These are phyloP conservation scores for Gossypium trilobum DNA, from an alignment of 441 rosid species.

Conservation along the genomic window DNA sequence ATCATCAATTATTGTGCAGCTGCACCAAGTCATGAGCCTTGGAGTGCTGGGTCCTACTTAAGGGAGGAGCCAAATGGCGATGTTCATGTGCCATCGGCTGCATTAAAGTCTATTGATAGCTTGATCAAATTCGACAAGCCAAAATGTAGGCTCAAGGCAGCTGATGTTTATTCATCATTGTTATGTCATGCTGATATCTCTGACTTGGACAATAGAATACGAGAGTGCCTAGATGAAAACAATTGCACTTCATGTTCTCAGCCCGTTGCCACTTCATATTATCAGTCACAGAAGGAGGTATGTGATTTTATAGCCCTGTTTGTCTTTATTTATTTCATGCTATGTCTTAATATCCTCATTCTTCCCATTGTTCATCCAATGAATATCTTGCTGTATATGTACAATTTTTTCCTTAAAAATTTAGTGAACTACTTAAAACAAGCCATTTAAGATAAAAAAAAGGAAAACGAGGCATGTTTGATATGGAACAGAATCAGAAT, in stretches of 20 bases:
- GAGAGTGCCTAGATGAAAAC: conserved; percentile 69
- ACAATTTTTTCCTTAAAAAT: not conserved
- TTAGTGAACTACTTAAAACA: not conserved
- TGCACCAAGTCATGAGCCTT: conserved; percentile 37
- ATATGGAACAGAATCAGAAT: not conserved
- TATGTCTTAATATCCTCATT: not conserved
- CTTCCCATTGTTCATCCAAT: not conserved
- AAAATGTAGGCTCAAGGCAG: conserved; percentile 66
- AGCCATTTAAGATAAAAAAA: not conserved
- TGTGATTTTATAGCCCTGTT: conserved; percentile 15
- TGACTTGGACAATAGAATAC: conserved; percentile 79
- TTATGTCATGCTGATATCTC: conserved; percentile 38
- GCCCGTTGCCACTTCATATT: conserved; percentile 50
- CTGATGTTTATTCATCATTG: conserved; percentile 49
- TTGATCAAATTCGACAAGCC: conserved; percentile 96
- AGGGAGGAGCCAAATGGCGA: conserved; percentile 79
- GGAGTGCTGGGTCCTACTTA: conserved; percentile 49
- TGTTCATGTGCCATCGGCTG: conserved; percentile 81
- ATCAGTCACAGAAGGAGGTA: conserved; percentile 89
- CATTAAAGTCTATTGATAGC: conserved; percentile 86
- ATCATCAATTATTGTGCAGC: conserved; percentile 75
- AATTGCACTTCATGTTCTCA: conserved; percentile 64
- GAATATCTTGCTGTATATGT: not conserved
- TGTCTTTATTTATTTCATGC: not conserved
- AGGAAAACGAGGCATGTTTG: not conserved